Evolutionary conservation across 345 rosid genomes (phyloP), one percentile per base, ranked within the genome.

Genomic region (Aegle marmelos): DNA sequence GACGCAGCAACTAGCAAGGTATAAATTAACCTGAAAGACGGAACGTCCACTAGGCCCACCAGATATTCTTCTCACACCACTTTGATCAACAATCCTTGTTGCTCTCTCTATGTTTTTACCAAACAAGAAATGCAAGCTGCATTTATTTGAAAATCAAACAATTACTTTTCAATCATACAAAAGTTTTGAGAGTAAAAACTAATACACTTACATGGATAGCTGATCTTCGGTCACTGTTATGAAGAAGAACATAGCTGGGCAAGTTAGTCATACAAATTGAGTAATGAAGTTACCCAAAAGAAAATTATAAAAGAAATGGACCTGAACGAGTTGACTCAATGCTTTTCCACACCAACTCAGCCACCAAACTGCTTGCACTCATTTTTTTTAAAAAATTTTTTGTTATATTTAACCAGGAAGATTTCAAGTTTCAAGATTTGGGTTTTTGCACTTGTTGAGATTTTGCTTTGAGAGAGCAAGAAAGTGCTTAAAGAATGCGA

Each of bases 91-190:
- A 28, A 92, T 91, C 85, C 91, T 82, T 6, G 94, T 88, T 0
- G 98, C 99, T 75, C 86, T 87, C 87, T 92, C 97, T 60, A 95
- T 75, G 82, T 92, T 95, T 84, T 92, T 95, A 78, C 98, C 98
- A 83, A 90, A 95, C 89, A 93, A 81, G 85, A 93, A 85, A 86
- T 92, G 90, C 88, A 93, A 88, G 57, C 98, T 95, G 82, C 57
- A 63, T 50, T 31, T 80, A 3, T 7, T 24, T 30, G 21, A 45
- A 3, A 45, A 45, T 45, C 45, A 56, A 31, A 70, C 50, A 45
- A 45, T 13, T 34, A 22, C 37, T 25, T 4, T 2, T 31, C 4
- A 19, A 30, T 61, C 2, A 28, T 41, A 21, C 54, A 68, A 3
- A 7, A 24, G 70, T 60, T 28, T 37, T 30, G 16, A 8, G 64